Base-by-base conservation (phyloP, 768 basidiomycete genomes). In the Boletus tylopilopsis region DNA sequence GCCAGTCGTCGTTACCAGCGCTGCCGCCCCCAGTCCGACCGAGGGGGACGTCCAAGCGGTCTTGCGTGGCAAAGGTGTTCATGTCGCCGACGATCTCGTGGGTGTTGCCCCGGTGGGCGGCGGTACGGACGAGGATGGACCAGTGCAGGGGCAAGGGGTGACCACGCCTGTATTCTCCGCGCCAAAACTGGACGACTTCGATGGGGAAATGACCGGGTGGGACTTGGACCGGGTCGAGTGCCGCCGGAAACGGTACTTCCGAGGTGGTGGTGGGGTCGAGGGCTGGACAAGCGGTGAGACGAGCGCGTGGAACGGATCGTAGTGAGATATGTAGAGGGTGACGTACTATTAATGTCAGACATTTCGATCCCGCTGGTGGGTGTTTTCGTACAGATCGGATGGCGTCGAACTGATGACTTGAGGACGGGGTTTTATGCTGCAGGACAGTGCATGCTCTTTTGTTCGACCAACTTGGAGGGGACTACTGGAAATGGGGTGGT, bases 111-210 rank as follows among this genome's bases (percentile, higher is more conserved):
- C 53, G 50, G 0, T 23, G 0, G 18, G 51, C 24, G 13, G 54
- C 51, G 23, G 55, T 67, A 21, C 57, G 67, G 45, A 67, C 35
- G 49, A 57, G 13, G 51, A 67, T 58, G 38, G 58, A 44, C 62
- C 67, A 67, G 52, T 68, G 64, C 1, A 67, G 44, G n/a, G 55
- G 66, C 18, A 45, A n/a, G 3, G 61, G 59, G 4, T 13, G 37
- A 4, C 54, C 40, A 2, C 22, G 47, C 4, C 16, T 7, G 40
- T 50, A 49, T 41, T 64, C 57, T 12, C 66, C 66, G 15, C 58
- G 61, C 67, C 66, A 67, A 38, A 54, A 68, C 27, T 67, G 67
- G 37, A 53, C 50, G 36, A 67, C 47, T 43, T 67, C 60, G 44
- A 68, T 57, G 29, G 60, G 45, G 36, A 49, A 59, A 32, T 7